A percentile compares a stretch with the other conserved stretches of the same genome.
These are phyloP conservation scores for Magnusiomyces sp. DNA, from an alignment of 1,139 yeast genomes.

Conservation along the genomic window DNA sequence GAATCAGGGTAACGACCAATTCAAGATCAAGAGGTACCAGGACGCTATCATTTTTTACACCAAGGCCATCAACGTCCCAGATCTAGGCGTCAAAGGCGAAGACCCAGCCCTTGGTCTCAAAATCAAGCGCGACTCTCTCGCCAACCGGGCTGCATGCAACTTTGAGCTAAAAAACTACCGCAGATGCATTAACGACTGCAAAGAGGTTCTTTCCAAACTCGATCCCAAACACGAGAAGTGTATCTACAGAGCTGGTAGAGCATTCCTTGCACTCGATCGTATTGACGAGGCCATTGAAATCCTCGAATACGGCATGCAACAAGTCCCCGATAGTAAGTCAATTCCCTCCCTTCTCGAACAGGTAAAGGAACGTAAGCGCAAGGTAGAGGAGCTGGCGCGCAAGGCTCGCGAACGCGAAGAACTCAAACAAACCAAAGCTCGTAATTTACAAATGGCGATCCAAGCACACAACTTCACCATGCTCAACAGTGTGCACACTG, in stretches of 20 bases:
- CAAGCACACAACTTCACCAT: constrained; percentile 20
- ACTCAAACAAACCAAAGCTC: constrained; percentile 24
- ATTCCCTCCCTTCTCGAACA: constrained; percentile 29
- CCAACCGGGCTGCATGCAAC: constrained; percentile 89
- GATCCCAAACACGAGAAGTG: constrained; percentile 78
- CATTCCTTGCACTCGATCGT: constrained; percentile 59
- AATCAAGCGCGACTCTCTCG: constrained; percentile 54
- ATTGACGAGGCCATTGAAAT: constrained; percentile 67
- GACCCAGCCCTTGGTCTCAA: constrained; percentile 7
- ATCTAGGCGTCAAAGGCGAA: constrained; percentile 22
- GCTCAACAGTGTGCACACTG: constrained; percentile 15
- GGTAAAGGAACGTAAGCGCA: constrained; percentile 29
- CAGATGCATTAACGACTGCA: constrained; percentile 79
- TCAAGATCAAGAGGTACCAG: constrained; percentile 56
- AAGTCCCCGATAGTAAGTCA: constrained; percentile 54
- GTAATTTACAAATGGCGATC: constrained; percentile 34
- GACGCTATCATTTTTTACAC: constrained; percentile 74
- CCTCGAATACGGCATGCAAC: constrained; percentile 49
- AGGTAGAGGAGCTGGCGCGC: constrained; percentile 21
- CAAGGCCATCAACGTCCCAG: constrained; percentile 58
- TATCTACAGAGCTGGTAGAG: constrained; percentile 73
- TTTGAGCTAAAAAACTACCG: constrained; percentile 70
- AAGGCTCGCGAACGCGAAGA: constrained; percentile 32
- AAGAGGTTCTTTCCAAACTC: constrained; percentile 47
- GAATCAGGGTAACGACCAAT: constrained; percentile 87